These are phyloP conservation scores for Pogostemon cablin DNA, from an alignment of 257 asterid species.

Conservation along the genomic window DNA sequence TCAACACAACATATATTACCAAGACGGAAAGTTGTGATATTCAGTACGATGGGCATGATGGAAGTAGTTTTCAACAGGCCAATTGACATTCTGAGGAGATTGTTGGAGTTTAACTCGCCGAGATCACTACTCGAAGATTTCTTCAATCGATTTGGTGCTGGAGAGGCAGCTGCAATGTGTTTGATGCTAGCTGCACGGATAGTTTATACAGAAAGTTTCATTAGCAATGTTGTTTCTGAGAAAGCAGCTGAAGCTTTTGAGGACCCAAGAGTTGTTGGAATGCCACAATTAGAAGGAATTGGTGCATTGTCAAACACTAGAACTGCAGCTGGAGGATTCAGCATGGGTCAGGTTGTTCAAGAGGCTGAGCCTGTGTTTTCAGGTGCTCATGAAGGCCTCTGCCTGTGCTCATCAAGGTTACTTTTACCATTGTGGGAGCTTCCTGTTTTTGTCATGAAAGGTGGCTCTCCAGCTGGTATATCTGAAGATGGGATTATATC, in stretches of 20 bases:
- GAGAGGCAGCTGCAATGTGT: slow-evolving; percentile 95
- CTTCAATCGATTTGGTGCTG: slow-evolving; percentile 88
- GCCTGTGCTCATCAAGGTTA: slow-evolving; percentile 89
- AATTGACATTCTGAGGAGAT: slow-evolving; percentile 76
- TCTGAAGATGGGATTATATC: slow-evolving; percentile 64
- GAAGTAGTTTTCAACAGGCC: slow-evolving; percentile 94
- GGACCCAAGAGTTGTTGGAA: slow-evolving; percentile 94
- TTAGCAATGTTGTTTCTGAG: slow-evolving; percentile 76
- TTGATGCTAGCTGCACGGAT: slow-evolving; percentile 89
- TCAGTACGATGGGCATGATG: slow-evolving; percentile 99
- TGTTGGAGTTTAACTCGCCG: slow-evolving; percentile 84
- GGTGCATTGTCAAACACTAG: slow-evolving; percentile 86
- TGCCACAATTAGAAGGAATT: slow-evolving; percentile 93
- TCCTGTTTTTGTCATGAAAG: slow-evolving; percentile 78
- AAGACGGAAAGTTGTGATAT: slow-evolving; percentile 77
- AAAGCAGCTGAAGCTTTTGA: slow-evolving; percentile 99
- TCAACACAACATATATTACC: slow-evolving; percentile 90
- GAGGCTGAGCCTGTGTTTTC: slow-evolving; percentile 97
- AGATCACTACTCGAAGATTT: slow-evolving; percentile 86
- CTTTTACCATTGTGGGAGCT: slow-evolving; percentile 95
- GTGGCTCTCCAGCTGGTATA: slow-evolving; percentile 57
- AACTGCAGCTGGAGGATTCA: slow-evolving; percentile 90
- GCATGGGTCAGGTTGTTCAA: slow-evolving; percentile 99
- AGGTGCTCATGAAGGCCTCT: slow-evolving; percentile 92
- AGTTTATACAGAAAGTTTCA: slow-evolving; percentile 58